These are phyloP conservation scores for Coemansia sp. DNA, from an alignment of 192 early-diverging fungal genomes.

Conservation along the genomic window DNA sequence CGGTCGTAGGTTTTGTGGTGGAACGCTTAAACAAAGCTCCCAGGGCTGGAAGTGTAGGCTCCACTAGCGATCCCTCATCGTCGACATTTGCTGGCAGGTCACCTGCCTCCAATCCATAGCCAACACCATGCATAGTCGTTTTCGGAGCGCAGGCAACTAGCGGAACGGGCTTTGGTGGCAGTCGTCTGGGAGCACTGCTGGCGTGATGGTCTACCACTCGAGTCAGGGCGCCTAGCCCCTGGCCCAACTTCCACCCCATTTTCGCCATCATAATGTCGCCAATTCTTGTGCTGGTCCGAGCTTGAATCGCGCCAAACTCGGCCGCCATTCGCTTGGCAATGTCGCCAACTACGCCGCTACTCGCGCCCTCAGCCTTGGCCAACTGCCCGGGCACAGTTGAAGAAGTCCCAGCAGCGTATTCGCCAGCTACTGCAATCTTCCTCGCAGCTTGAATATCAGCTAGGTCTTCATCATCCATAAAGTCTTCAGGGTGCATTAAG, in stretches of 20 bases:
- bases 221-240: slow-evolving; percentile 69
- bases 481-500: slow-evolving; percentile 67
- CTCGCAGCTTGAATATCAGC: slow-evolving; percentile 44
- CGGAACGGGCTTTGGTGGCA: slow-evolving; percentile 2
- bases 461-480: slow-evolving; percentile 96
- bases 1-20: not conserved
- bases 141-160: not conserved
- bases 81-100: not conserved
- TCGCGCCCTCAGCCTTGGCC: not conserved
- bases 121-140: slow-evolving; percentile 15
- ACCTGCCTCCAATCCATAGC: slow-evolving; percentile 17
- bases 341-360: slow-evolving; percentile 3
- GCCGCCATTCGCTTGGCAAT: slow-evolving; percentile 12
- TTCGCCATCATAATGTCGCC: slow-evolving; percentile 64
- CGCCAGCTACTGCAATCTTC: not conserved
- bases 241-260: slow-evolving; percentile 89
- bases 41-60: slow-evolving; percentile 3
- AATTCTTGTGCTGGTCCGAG: not conserved
- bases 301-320: slow-evolving; percentile 7
- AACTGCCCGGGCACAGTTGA: too few species aligned
- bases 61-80: not conserved
- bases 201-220: not conserved
- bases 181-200: not conserved
- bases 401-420: not conserved
- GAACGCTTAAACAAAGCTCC: slow-evolving; percentile 18